phyloP scores from a whole-genome alignment of 768 basidiomycete genomes.

The Strobilomyces confusus region DNA sequence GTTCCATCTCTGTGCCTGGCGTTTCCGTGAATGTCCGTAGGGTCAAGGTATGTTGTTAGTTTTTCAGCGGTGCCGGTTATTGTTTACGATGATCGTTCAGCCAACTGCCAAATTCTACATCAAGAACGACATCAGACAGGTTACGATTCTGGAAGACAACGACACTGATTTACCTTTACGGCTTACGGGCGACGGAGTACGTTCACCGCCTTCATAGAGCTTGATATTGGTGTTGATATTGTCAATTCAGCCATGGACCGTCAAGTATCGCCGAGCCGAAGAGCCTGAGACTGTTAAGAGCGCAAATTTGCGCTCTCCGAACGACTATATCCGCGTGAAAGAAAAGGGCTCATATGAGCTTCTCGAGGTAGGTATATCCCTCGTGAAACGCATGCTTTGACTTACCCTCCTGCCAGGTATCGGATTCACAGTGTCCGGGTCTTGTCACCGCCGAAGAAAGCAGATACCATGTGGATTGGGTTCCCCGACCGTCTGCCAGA shows the following conservation, averaged over 20 bases:
- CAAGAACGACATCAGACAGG: constrained; percentile 48
- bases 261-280: constrained; percentile 64
- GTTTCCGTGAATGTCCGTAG: constrained; percentile 81
- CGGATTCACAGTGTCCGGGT: constrained; percentile 85
- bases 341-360: constrained; percentile 76
- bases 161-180: constrained; percentile 71
- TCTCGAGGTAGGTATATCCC: constrained; percentile 45
- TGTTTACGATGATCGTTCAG: constrained; percentile 33
- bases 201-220: constrained; percentile 21
- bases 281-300: constrained; percentile 38
- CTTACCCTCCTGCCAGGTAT: constrained; percentile 46
- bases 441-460: constrained; percentile 54
- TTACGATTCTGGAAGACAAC: constrained; percentile 73
- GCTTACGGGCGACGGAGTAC: constrained; percentile 86
- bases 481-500: constrained; percentile 71
- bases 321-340: constrained; percentile 70
- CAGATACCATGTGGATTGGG: constrained; percentile 71
- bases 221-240: constrained; percentile 2
- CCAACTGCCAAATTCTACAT: constrained; percentile 88
- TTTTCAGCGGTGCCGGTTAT: neutral
- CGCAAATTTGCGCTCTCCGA: constrained; percentile 52
- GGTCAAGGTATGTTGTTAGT: constrained; percentile 52
- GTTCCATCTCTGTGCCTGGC: constrained; percentile 69
- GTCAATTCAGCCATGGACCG: constrained; percentile 71
- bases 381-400: neutral